Evolutionary conservation across 768 basidiomycete species (phyloP), one percentile per base, ranked within the genome.

Genomic region (Calocybe gangraenosa): DNA sequence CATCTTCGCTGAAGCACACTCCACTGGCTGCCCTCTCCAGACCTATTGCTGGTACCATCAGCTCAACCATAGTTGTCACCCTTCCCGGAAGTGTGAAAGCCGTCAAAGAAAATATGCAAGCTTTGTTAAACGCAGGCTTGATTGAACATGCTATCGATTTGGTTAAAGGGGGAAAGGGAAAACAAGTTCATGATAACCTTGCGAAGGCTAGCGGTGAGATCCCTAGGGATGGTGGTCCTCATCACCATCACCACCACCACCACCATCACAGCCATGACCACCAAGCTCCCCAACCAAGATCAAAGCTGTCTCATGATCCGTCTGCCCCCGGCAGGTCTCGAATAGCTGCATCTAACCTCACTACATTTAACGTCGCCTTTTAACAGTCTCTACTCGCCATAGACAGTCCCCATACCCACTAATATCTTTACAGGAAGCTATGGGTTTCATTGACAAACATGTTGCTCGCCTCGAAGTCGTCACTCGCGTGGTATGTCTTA

Each of bases 81-180:
- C 79, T 94, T 8, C 92, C 92, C 0, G 92, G 92, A 2, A 90
- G 87, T 54, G 76, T 84, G 31, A 92, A 88, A 57, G 92, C 88
- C 2, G 91, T 92, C 32, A 81, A 72, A 50, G 92, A 95, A 57
- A 88, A 82, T 56, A 57, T 91, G 46, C 75, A 76, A 1, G 74
- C 75, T 0, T 67, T 92, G 21, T 66, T 93, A 5, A 60, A 65
- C 11, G 70, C 62, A 4, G 79, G 77, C 5, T 68, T 92, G 1
- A 62, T 85, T 1, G 64, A 73, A 3, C 89, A 91, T 64, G 88
- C 87, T 1, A 63, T 91, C 44, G 84, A 88, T 25, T 73, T 90
- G 4, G 71, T 85, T 46, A 70, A 70, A 46, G 90, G 90, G 7
- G 85, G 85, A 0, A 71, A 71, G 19, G 87, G 89, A 3, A 66